These are phyloP conservation scores for Sodiomyces alkalinus DNA, from an alignment of 2,329 filamentous ascomycete genomes.

Conservation along the genomic window DNA sequence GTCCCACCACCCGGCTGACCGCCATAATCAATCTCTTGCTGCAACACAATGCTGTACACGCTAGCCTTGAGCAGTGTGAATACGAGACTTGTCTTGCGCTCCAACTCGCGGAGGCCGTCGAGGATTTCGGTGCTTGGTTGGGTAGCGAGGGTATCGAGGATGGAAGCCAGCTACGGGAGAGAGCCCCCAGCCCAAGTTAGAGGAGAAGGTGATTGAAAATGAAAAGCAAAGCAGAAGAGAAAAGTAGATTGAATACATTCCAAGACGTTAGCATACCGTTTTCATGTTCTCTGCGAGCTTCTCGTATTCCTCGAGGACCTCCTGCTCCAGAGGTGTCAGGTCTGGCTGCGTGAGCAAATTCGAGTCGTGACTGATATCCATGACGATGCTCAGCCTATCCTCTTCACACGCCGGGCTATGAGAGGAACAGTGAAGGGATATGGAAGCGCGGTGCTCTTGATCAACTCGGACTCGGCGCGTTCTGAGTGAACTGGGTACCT, in stretches of 20 bases:
- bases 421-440: no score
- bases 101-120: constrained; percentile 72
- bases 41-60: constrained; percentile 95
- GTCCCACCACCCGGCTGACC: constrained; percentile 24
- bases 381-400: no score
- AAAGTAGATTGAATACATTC: no score
- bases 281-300: constrained; percentile 81
- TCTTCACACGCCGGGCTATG: no score
- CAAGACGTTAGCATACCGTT: constrained; percentile 42
- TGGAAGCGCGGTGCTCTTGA: no score
- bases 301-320: constrained; percentile 89
- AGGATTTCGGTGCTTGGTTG: constrained; percentile 69
- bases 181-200: neutral
- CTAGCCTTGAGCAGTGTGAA: constrained; percentile 95
- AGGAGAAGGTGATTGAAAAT: neutral
- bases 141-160: constrained; percentile 48
- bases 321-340: constrained; percentile 72
- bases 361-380: constrained; percentile 6
- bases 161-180: constrained; percentile 37
- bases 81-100: constrained; percentile 87
- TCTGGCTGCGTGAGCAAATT: constrained; percentile 30
- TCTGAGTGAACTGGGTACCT: no score
- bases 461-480: no score
- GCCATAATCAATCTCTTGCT: constrained; percentile 82
- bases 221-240: no score